Evolutionary conservation across 139 green algal genomes (phyloP), one percentile per base, ranked within the genome.

Genomic region (Coccomyxa sp.): DNA sequence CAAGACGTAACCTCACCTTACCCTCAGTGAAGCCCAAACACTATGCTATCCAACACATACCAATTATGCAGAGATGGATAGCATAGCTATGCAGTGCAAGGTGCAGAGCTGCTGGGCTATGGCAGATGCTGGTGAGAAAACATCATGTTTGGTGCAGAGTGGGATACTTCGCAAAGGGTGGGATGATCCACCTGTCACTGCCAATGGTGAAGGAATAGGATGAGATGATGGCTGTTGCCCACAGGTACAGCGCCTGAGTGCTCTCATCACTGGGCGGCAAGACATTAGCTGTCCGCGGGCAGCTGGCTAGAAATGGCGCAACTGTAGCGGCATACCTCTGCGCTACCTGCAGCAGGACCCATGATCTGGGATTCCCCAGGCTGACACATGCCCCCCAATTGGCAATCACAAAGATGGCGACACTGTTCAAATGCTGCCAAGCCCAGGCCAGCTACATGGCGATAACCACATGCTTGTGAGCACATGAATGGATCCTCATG

Each of bases 121-220:
- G n/a, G n/a, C n/a, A n/a, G n/a, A n/a, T n/a, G n/a, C n/a, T n/a
- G n/a, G n/a, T n/a, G n/a, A n/a, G n/a, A n/a, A n/a, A n/a, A n/a
- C n/a, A n/a, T 18, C 50, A 18, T 64, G 2, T 64, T 31, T 10
- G 3, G 18, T 31, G 50, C 50, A 64, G 50, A 64, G 50, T 31
- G 27, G 2, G 18, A 64, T 64, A 22, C 27, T 18, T 18, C 50
- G 22, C 50, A 22, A 64, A 64, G 50, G 50, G 50, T 31, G 27
- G 50, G 50, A 18, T 64, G 22, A 22, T 7, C 27, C 50, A 90
- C 18, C 84, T 84, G 54, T 92, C 87, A 35, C 90, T 85, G 14
- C 91, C 91, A 37, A 95, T 83, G 3, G 89, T 86, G 80, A 95
- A 95, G 27, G 84, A 91, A 78, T 93, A 95, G 31, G 82, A 89